phyloP scores from a whole-genome alignment of 495 filamentous ascomycete species.

The Daldinia childiae region DNA sequence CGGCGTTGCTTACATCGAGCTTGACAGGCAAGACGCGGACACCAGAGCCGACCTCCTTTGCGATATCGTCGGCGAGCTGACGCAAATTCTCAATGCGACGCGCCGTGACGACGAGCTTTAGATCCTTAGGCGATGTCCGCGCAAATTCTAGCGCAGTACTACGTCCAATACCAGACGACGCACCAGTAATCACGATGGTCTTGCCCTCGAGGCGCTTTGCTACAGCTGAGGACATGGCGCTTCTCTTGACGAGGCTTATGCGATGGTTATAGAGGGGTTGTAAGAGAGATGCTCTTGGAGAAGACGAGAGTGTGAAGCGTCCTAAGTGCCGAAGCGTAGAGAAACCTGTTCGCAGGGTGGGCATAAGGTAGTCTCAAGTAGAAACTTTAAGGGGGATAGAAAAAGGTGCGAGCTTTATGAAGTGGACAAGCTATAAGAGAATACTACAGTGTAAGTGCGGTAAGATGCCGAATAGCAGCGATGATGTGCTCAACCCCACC shows the following conservation, averaged over 20 bases:
- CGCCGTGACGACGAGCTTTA: conserved; percentile 89
- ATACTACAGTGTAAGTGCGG: not conserved
- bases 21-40: conserved; percentile 83
- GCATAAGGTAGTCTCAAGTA: conserved; percentile 26
- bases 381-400: not conserved
- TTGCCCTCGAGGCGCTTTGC: conserved; percentile 91
- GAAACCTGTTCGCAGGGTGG: conserved; percentile 26
- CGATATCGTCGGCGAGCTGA: conserved; percentile 80
- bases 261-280: not conserved
- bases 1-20: conserved; percentile 85
- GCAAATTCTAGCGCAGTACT: conserved; percentile 93
- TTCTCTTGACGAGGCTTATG: conserved; percentile 6
- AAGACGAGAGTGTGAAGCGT: conserved; percentile 11
- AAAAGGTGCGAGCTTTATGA: not conserved
- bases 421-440: not conserved
- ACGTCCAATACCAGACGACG: conserved; percentile 90
- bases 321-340: conserved; percentile 25
- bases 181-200: conserved; percentile 91
- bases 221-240: conserved; percentile 77
- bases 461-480: conserved; percentile 30
- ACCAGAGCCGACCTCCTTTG: conserved; percentile 78
- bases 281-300: conserved; percentile 1
- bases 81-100: conserved; percentile 80
- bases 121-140: conserved; percentile 75
- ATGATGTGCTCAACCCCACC: conserved; percentile 43